phyloP scores from a whole-genome alignment of 805 yeast genomes.

The Candida pseudofarinosa region DNA sequence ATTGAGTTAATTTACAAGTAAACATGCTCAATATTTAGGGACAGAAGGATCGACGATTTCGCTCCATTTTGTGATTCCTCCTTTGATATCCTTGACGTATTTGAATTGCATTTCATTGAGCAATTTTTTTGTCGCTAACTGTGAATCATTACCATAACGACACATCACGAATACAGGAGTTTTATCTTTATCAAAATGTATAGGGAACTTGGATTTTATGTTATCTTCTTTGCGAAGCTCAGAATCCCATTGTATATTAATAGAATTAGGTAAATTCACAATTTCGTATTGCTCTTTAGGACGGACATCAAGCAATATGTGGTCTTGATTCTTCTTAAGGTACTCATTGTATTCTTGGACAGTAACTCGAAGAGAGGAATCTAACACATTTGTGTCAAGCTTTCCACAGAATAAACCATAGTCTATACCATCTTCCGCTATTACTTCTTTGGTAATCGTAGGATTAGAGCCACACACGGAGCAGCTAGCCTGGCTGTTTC shows the following conservation, averaged over 20 bases:
- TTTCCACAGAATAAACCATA: constrained; percentile 77
- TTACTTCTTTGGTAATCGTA: constrained; percentile 41
- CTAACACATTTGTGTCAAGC: constrained; percentile 42
- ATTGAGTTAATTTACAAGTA: neutral
- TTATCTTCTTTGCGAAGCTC: constrained; percentile 28
- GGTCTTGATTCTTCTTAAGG: constrained; percentile 6
- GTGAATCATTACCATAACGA: constrained; percentile 89
- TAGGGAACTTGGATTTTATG: constrained; percentile 18
- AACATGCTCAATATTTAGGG: constrained; percentile 64
- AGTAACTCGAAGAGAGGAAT: constrained; percentile 43
- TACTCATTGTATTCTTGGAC: constrained; percentile 31
- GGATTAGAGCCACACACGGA: constrained; percentile 58
- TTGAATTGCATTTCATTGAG: constrained; percentile 45
- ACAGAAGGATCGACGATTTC: constrained; percentile 52
- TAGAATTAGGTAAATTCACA: constrained; percentile 52
- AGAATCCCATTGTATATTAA: constrained; percentile 60
- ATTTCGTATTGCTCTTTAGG: constrained; percentile 73
- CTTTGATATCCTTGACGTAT: constrained; percentile 62
- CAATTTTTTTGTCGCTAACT: constrained; percentile 60
- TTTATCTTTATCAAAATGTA: constrained; percentile 15
- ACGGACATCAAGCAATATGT: constrained; percentile 69
- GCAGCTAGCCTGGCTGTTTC: constrained; percentile 61
- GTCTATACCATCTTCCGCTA: constrained; percentile 48
- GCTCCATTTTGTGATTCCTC: constrained; percentile 76
- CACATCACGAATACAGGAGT: constrained; percentile 60